Percentiles rank a stretch among this genome's conserved stretches.
These are phyloP conservation scores for Brasenia schreberi DNA, from an alignment of 164 flowering plant genomes.

Conservation along the genomic window DNA sequence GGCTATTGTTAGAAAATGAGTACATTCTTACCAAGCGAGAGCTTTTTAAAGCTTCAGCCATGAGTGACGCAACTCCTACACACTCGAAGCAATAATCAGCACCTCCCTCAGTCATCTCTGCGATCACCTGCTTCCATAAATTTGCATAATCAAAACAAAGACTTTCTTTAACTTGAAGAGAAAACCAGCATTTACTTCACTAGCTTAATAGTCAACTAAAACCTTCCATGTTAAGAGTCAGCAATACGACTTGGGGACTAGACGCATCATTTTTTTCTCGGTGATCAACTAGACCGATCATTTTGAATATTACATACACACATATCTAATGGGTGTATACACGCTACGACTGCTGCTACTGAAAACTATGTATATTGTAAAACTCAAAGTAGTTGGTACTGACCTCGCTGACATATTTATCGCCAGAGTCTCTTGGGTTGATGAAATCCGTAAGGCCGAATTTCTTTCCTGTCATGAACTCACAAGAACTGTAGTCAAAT, in stretches of 20 bases:
- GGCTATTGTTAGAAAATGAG: background rate
- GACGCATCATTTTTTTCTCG: too few relatives aligned
- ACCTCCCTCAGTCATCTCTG: conserved; percentile 62
- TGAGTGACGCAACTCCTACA: conserved; percentile 46
- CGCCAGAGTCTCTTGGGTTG: conserved; percentile 31
- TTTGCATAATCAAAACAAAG: too few relatives aligned
- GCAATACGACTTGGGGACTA: too few relatives aligned
- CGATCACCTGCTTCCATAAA: conserved; percentile 27
- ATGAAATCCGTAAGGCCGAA: conserved; percentile 58
- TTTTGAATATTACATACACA: too few relatives aligned
- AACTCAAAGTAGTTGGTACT: background rate
- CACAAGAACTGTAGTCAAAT: background rate
- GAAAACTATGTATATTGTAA: background rate
- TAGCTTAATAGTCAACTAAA: too few relatives aligned
- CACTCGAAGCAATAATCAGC: conserved; percentile 81
- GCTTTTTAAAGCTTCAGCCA: conserved; percentile 46
- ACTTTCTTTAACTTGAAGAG: background rate
- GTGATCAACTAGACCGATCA: too few relatives aligned
- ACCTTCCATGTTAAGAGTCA: too few relatives aligned
- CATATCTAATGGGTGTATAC: background rate
- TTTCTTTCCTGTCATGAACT: conserved; percentile 29
- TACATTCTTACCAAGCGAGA: conserved; percentile 19
- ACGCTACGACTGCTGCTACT: background rate
- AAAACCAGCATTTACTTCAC: background rate
- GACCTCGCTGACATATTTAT: conserved; percentile 35